Evolutionary conservation across 2,329 filamentous ascomycete species (phyloP), one percentile per base, ranked within the genome.

Genomic region (Epichloe scottii): DNA sequence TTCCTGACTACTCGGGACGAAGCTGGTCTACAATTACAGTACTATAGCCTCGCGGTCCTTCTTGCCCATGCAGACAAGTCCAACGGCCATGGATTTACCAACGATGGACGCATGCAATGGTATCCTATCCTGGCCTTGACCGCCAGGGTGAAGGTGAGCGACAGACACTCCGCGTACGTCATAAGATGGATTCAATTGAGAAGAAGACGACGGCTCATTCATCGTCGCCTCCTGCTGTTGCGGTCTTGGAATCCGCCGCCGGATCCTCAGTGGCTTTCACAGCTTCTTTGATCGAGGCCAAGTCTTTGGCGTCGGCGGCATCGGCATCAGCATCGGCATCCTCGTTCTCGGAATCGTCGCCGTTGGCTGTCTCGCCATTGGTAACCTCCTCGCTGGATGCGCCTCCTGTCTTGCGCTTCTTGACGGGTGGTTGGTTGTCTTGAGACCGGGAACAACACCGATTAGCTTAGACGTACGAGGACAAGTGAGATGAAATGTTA

Each of bases 351-450:
- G 46, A 46, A 0, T 66, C 68, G 4, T 59, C 62, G 1, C 63
- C 65, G 19, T 59, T 63, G 21, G 59, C 62, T n/a, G 60, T 67
- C 15, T 68, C 59, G 54, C 66, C 67, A 55, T 68, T 67, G 43
- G 60, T 53, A 14, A 57, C 60, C 42, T 60, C 61, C 45, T 62
- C 61, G 19, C 54, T 61, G 21, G 62, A 58, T 26, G 62, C 62
- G 23, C 64, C 59, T 51, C 58, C 63, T 26, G 71, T 74, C 70
- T 75, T 77, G 58, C 68, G 69, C 66, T 75, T 76, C 68, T 77
- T 77, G 51, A 69, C 70, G 38, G 74, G 74, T 46, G 71, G 73
- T 49, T 68, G 67, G 53, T 67, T 62, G 49, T 63, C 66, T 71
- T 55, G 8, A 14, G 5, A 17, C 17, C 5, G 21, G 10, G 11